Conservation (phyloP, 352 stramenopile genomes). For the Phytophthora citricola region DNA sequence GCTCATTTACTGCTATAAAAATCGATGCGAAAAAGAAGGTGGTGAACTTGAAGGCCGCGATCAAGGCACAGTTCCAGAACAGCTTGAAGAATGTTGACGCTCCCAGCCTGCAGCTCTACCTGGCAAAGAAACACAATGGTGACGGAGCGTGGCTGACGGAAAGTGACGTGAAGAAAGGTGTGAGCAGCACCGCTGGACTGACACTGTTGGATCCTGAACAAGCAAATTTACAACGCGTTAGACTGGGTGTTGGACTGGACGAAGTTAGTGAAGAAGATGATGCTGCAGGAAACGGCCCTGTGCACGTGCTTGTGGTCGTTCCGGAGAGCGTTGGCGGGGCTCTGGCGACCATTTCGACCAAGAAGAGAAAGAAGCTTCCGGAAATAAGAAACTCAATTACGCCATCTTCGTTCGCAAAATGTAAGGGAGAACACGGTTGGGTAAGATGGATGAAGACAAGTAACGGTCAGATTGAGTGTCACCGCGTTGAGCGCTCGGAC, state of each 20-base stretch:
- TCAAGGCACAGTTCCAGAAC: too few relatives aligned
- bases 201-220: neutral
- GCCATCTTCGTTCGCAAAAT: conserved; percentile 33
- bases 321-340: neutral
- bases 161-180: neutral
- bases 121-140: neutral
- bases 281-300: neutral
- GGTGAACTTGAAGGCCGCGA: too few relatives aligned
- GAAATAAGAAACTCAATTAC: conserved; percentile 29
- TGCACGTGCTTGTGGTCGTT: conserved; percentile 12
- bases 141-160: neutral
- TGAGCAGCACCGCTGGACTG: neutral
- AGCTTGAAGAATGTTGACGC: neutral
- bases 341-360: neutral
- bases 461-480: conserved; percentile 33
- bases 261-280: neutral
- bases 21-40: too few relatives aligned
- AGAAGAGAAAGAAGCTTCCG: conserved; percentile 33
- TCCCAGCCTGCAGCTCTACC: neutral
- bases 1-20: too few relatives aligned
- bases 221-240: neutral
- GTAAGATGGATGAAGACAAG: conserved; percentile 27
- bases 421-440: conserved; percentile 24
- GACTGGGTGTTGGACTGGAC: neutral
- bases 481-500: conserved; percentile 20